A percentile compares a stretch with the other conserved stretches of the same genome.
Evolutionary conservation across 192 early-diverging fungal genomes (phyloP).

Genomic region (Coemansia sp.): DNA sequence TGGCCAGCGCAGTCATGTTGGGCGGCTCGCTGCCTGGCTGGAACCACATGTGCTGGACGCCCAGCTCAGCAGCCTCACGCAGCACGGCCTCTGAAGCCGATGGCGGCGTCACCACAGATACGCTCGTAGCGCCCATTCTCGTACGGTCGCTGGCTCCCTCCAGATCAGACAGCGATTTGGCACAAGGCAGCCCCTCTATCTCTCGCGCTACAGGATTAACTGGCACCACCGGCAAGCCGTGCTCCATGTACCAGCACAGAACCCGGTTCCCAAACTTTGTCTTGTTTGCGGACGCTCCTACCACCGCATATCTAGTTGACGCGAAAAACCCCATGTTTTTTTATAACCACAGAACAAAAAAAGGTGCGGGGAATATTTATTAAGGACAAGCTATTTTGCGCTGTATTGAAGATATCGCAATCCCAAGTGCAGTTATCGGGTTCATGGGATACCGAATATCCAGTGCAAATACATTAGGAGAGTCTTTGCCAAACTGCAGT

Average conservation of each 20-base stretch:
- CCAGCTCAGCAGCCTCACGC: constrained; percentile 11
- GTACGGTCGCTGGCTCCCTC: neutral
- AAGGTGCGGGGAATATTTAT: neutral
- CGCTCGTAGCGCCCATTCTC: constrained; percentile 4
- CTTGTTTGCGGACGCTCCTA: constrained; percentile 70
- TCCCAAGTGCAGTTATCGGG: constrained; percentile 81
- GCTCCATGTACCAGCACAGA: constrained; percentile 64
- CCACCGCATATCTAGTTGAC: constrained; percentile 63
- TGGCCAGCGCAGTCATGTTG: constrained; percentile 7
- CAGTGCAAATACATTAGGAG: constrained; percentile 76
- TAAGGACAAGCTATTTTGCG: constrained; percentile 89
- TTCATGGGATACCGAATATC: constrained; percentile 92
- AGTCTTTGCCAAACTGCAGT: constrained; percentile 88
- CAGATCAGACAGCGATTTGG: constrained; percentile 18
- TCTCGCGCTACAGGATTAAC: constrained; percentile 17
- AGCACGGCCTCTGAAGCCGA: constrained; percentile 14
- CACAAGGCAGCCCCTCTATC: constrained; percentile 22
- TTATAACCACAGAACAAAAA: neutral
- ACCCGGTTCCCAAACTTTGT: constrained; percentile 85
- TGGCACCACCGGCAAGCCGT: constrained; percentile 16
- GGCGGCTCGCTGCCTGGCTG: constrained; percentile 44
- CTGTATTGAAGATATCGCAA: constrained; percentile 87
- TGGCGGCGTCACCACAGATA: constrained; percentile 37
- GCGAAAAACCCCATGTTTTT: constrained; percentile 52
- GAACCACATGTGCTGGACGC: constrained; percentile 30